phyloP scores from a whole-genome alignment of 495 filamentous ascomycete genomes.

The Mycothermus thermophilus region DNA sequence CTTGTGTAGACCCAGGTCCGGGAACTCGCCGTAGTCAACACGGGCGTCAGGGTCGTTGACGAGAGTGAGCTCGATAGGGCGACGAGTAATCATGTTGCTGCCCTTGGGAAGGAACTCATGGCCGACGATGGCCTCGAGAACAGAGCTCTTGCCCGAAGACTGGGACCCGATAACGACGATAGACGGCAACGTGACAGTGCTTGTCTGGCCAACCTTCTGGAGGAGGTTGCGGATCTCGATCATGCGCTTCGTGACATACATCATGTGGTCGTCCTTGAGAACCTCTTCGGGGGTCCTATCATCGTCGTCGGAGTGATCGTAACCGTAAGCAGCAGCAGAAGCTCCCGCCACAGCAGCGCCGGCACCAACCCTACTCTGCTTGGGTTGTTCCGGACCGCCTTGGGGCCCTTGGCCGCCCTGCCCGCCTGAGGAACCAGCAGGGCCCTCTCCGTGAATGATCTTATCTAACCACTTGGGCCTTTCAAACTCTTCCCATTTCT shows the following conservation, averaged over 20 bases:
- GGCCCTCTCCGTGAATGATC: conserved; percentile 48
- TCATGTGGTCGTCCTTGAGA: conserved; percentile 96
- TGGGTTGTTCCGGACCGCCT: conserved; percentile 35
- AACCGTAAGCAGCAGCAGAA: conserved; percentile 64
- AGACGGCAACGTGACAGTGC: conserved; percentile 72
- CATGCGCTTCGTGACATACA: conserved; percentile 98
- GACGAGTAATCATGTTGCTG: conserved; percentile 92
- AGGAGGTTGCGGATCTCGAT: conserved; percentile 94
- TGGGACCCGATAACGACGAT: conserved; percentile 98
- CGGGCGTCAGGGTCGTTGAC: conserved; percentile 86
- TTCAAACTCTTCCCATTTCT: too few relatives aligned
- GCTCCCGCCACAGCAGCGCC: conserved; percentile 45
- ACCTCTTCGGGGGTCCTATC: conserved; percentile 40
- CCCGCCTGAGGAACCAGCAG: conserved; percentile 24
- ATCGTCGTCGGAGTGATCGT: conserved; percentile 58
- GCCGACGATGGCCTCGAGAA: conserved; percentile 91
- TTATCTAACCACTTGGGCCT: conserved; percentile 78
- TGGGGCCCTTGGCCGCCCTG: conserved; percentile 30
- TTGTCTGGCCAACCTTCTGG: conserved; percentile 80
- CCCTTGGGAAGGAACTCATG: conserved; percentile 98
- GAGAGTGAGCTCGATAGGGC: conserved; percentile 92
- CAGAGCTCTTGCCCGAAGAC: conserved; percentile 95
- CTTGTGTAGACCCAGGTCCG: conserved; percentile 76
- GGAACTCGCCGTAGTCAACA: conserved; percentile 94
- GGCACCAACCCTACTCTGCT: conserved; percentile 47